Evolutionary conservation across 2,329 filamentous ascomycete genomes (phyloP), one percentile per base, ranked within the genome.

Genomic region (Pseudocercospora fuligena): DNA sequence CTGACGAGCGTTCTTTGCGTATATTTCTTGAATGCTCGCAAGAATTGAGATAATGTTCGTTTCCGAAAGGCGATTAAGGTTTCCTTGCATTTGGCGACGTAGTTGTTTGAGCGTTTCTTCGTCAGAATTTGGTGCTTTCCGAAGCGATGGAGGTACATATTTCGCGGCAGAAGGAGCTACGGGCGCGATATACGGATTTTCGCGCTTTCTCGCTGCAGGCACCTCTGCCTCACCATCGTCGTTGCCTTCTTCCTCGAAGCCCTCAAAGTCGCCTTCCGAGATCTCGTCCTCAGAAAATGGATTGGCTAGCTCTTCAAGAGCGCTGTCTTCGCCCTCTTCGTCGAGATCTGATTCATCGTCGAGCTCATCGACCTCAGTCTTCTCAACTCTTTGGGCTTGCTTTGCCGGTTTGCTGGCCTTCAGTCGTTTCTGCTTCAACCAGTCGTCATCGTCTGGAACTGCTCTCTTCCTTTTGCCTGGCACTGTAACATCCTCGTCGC

Each of bases 21-120:
- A 99, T 1, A 98, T 82, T 67, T 90, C 88, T 75, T 97, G 93
- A 33, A 97, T 85, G 19, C 96, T 91, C 51, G 87, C 86, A 3
- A 97, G 82, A 61, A 98, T 97, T 1, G 92, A 91, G 5, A 97
- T 79, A 69, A 99, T 84, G 73, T 95, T 98, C 43, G 93, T 89
- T 76, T 98, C 94, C 0, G 95, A 97, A 33, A 99, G 84, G 76
- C 94, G 90, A 79, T 99, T 99, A 76, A 99, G 86, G 19, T 95
- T 85, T 75, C 95, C 94, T 77, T 98, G 93, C 0, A 92, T 85
- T 75, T 96, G 92, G 68, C 92, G 88, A 66, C 89, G 89, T 59
- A 99, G 82, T 46, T 91, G 89, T 12, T 84, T 83, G 57, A 91
- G 82, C 49, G 86, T 82, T 77, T 96, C 91, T 1, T 86, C 85